Conservation (phyloP, 139 green algal species). For the Chlamydomonas applanata region DNA sequence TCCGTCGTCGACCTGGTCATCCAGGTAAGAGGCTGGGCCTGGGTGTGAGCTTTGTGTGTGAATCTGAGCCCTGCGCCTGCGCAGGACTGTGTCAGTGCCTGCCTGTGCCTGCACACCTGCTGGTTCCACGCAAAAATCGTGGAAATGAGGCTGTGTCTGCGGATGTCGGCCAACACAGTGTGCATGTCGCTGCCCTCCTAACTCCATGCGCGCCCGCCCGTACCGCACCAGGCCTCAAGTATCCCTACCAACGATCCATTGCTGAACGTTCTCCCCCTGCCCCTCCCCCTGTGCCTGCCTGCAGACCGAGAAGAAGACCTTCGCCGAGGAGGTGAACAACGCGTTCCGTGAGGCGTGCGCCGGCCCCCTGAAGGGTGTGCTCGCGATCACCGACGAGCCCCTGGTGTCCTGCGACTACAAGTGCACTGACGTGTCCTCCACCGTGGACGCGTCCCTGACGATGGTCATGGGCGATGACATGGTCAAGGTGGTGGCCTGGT, state of each 20-base stretch:
- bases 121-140: too few relatives aligned
- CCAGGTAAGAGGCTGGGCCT: constrained; percentile 70
- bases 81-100: too few relatives aligned
- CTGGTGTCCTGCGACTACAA: constrained; percentile 97
- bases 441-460: constrained; percentile 95
- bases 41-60: too few relatives aligned
- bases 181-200: too few relatives aligned
- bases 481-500: constrained; percentile 91
- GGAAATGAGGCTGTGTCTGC: too few relatives aligned
- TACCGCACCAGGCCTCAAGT: too few relatives aligned
- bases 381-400: constrained; percentile 89
- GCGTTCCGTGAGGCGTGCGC: constrained; percentile 89
- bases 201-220: too few relatives aligned
- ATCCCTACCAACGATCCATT: too few relatives aligned
- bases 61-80: too few relatives aligned
- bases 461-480: constrained; percentile 99
- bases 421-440: constrained; percentile 83
- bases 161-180: too few relatives aligned
- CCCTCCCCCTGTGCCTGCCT: neutral
- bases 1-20: constrained; percentile 98
- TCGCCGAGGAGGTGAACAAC: constrained; percentile 98
- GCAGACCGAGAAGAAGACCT: constrained; percentile 98
- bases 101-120: too few relatives aligned
- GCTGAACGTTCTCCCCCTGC: neutral
- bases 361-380: constrained; percentile 86